Evolutionary conservation across 1,284 basidiomycete genomes (phyloP), one percentile per base, ranked within the genome.

Genomic region (Tylopilus sp.): DNA sequence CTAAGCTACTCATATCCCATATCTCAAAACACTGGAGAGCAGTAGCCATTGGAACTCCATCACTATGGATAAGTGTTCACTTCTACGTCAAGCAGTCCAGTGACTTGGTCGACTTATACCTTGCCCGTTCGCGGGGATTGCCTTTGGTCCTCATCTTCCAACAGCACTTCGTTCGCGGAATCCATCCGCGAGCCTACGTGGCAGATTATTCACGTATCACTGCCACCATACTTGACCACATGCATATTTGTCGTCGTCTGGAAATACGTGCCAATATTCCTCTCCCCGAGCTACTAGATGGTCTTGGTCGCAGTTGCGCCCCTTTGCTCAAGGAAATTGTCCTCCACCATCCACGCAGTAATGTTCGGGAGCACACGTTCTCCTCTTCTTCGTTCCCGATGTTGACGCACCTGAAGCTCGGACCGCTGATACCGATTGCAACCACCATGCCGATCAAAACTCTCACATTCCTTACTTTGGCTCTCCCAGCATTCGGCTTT

Each of bases 11-110:
- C 24, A 20, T 65, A 37, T 62, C 67, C n/a, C 66, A 66, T 21
- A 59, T 69, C 47, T 65, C 67, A 18, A 65, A 40, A 35, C 46
- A 55, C 50, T 65, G 63, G 63, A 65, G 64, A 46, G 50, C 56
- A 11, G 52, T 67, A 28, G 58, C 58, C 34, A 36, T 56, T 24
- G 58, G 42, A 43, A 67, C 43, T 11, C 52, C 65, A 12, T 53
- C 51, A 2, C 46, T 65, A 35, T 65, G 63, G 67, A 64, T 60
- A 7, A 47, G 55, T 30, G 58, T 65, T 31, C 54, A 29, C 38
- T 60, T 65, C 30, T 55, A 55, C 41, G 44, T 69, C 53, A 41
- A 54, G n/a, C 67, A 65, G 41, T 60, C 64, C 26, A 29, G 39
- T 24, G 53, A 67, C 38, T 49, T 65, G 29, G 54, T 68, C 40